Evolutionary conservation across 2,329 filamentous ascomycete species (phyloP), one percentile per base, ranked within the genome.

Genomic region (Pyrenophora graminea): DNA sequence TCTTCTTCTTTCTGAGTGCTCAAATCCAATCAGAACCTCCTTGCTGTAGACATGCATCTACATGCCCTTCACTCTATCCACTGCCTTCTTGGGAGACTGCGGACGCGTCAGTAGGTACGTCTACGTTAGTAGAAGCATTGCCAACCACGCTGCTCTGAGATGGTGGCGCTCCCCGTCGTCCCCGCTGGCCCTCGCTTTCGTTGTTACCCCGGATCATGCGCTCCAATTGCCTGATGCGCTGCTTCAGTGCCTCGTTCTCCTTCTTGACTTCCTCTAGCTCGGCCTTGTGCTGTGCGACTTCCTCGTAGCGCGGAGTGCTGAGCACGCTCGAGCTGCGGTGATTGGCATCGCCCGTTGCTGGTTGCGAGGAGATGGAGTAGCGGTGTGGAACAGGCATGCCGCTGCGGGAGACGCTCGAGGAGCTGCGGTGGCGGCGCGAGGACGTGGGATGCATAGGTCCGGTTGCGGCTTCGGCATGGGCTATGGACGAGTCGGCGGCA

Each of bases 371-470:
- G 13, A 70, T 53, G 1, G 68, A 70, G 55, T 72, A 70, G 3
- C 70, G 61, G 36, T 68, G 68, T 7, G 64, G 62, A 36, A 67
- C 62, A 15, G 68, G 68, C 38, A 70, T 55, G 10, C 57, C 59
- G 25, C 53, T 65, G 19, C 69, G 66, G 25, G 80, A 82, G 12
- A 83, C 74, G 53, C 77, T 82, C 5, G 79, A 82, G 7, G 79
- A 82, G 17, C 80, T 83, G 42, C 82, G 79, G 64, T 85, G 81
- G 45, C 82, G 79, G 43, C 75, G 82, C 51, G 74, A 82, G 54
- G 78, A 76, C 18, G 78, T 82, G 12, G 82, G 80, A 49, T 82
- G 79, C 31, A 74, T 76, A 6, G 81, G 71, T 33, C 77, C 78
- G 18, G 75, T 73, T 45, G 80, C 67, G 47, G 75, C 59, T 17